A percentile compares a stretch with the other conserved stretches of the same genome.
These are phyloP conservation scores for Sequoia sempervirens DNA, from an alignment of 75 land plant genomes.

Conservation along the genomic window DNA sequence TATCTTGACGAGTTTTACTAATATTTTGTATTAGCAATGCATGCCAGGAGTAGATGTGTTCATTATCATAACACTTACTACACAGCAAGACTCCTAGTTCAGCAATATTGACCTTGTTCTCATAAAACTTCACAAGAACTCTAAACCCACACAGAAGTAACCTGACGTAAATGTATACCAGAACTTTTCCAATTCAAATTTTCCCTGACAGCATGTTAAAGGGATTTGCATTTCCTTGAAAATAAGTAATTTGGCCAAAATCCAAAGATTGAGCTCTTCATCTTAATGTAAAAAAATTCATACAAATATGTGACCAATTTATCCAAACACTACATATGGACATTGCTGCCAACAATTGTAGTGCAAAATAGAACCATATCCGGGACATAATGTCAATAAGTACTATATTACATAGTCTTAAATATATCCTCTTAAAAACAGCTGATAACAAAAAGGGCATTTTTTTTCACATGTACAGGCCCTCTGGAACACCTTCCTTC, in stretches of 20 bases:
- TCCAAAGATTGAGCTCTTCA: not conserved
- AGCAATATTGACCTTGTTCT: not conserved
- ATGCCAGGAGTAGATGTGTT: not conserved
- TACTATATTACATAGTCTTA: not conserved
- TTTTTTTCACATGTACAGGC: conserved; percentile 60
- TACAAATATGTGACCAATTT: not conserved
- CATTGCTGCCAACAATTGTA: not conserved
- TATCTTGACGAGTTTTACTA: not conserved
- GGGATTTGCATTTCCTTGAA: not conserved
- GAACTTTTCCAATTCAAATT: not conserved
- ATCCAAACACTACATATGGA: not conserved
- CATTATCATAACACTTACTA: too few relatives aligned
- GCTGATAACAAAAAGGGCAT: not conserved
- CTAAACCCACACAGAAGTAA: not conserved
- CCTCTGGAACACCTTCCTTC: conserved; percentile 94
- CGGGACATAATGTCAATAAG: not conserved
- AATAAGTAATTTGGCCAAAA: not conserved
- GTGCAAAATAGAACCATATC: not conserved
- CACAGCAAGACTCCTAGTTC: not conserved
- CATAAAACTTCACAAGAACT: not conserved
- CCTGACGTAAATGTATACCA: not conserved
- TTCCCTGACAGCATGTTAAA: not conserved
- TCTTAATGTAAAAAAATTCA: not conserved
- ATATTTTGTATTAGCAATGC: not conserved
- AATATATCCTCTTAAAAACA: not conserved